Evolutionary conservation across 129 eudicot species (phyloP).

Genomic region (Mikania micrantha): DNA sequence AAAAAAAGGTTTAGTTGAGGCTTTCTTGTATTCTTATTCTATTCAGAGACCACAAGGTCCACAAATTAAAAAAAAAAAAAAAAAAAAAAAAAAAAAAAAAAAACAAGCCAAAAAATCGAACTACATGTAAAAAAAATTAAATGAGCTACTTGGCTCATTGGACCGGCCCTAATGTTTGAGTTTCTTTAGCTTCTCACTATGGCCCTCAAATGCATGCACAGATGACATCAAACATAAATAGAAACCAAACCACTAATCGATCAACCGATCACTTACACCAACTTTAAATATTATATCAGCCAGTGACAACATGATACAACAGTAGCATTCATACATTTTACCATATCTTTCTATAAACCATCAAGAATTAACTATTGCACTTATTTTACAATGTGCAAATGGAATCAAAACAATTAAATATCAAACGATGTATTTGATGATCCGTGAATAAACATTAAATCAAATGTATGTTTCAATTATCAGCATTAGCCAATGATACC

Average conservation of each 20-base stretch:
- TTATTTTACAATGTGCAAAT: slow-evolving; percentile 9
- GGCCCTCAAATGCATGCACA: not conserved
- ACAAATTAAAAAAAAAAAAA: no score
- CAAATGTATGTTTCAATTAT: slow-evolving; percentile 8
- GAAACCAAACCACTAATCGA: not conserved
- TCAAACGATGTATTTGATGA: no score
- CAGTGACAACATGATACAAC: not conserved
- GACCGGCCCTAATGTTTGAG: no score
- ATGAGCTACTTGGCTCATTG: no score
- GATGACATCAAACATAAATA: not conserved
- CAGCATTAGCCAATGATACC: slow-evolving; percentile 49
- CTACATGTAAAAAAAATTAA: no score
- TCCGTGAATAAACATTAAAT: not conserved
- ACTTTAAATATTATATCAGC: no score
- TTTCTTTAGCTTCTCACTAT: not conserved
- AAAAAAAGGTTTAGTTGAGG: no score
- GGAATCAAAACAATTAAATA: not conserved
- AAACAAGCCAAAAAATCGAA: no score
- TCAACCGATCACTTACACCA: not conserved
- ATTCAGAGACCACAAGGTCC: no score
- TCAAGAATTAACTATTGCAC: slow-evolving; percentile 3
- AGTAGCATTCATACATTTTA: not conserved
- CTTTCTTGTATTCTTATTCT: no score
- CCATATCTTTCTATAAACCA: not conserved
- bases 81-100: no score